A percentile compares a stretch with the other conserved stretches of the same genome.
These are phyloP conservation scores for Cynanchum wilfordii DNA, from an alignment of 257 asterid genomes.

Conservation along the genomic window DNA sequence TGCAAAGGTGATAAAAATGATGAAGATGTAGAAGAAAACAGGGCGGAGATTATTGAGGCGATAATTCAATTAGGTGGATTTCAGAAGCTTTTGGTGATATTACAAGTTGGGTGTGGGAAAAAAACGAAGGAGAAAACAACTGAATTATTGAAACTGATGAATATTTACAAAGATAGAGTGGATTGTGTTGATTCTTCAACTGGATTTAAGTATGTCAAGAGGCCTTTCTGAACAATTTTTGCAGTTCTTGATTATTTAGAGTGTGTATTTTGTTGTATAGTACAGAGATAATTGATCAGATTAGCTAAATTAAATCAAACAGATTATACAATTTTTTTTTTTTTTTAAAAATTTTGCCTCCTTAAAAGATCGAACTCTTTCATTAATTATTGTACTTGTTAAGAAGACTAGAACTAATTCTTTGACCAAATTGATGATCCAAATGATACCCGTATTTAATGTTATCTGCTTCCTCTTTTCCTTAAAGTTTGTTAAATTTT, in stretches of 20 bases:
- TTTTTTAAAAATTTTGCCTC: too few species aligned
- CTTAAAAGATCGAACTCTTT: too few species aligned
- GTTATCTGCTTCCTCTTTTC: not conserved
- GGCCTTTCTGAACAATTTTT: conserved; percentile 32
- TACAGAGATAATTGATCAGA: not conserved
- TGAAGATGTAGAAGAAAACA: conserved; percentile 12
- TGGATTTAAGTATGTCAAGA: conserved; percentile 58
- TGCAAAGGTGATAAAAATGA: conserved; percentile 30
- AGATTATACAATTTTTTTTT: not conserved
- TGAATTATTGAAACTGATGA: conserved; percentile 66
- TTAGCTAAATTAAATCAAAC: not conserved
- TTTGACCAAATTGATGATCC: not conserved
- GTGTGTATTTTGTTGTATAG: conserved; percentile 5
- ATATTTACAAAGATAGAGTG: conserved; percentile 43
- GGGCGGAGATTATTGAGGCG: conserved; percentile 39
- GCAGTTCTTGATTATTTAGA: not conserved
- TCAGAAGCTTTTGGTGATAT: conserved; percentile 68
- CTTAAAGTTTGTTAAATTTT: too few species aligned
- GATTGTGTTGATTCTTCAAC: conserved; percentile 60
- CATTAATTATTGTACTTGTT: not conserved
- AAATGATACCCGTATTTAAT: too few species aligned
- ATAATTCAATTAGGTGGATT: conserved; percentile 57
- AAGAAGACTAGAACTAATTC: not conserved
- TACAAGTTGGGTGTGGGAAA: conserved; percentile 66
- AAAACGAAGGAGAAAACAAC: conserved; percentile 57